phyloP scores from a whole-genome alignment of 1,284 basidiomycete genomes.

The Xanthoconium separans region DNA sequence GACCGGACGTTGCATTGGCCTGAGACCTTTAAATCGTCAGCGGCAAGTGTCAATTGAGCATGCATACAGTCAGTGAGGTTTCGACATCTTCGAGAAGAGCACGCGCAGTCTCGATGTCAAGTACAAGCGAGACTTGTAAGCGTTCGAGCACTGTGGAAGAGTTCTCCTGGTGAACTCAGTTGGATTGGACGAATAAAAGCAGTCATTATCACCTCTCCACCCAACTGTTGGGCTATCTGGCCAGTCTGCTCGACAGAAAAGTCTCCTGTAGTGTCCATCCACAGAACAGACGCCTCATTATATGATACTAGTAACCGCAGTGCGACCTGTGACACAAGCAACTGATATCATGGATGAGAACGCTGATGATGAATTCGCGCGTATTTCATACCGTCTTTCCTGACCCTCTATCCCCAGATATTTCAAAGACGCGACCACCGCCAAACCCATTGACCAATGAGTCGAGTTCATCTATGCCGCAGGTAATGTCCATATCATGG shows the following conservation, averaged over 20 bases:
- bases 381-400: constrained; percentile 60
- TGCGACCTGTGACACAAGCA: constrained; percentile 56
- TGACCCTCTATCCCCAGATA: constrained; percentile 59
- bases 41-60: neutral
- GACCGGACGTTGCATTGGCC: constrained; percentile 7
- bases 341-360: constrained; percentile 36
- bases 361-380: neutral
- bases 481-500: constrained; percentile 28
- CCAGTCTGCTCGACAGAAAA: constrained; percentile 54
- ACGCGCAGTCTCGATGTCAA: constrained; percentile 55
- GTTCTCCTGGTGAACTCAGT: constrained; percentile 28
- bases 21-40: constrained; percentile 6
- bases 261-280: constrained; percentile 72
- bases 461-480: constrained; percentile 50
- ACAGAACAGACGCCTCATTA: constrained; percentile 44
- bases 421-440: constrained; percentile 53
- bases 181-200: constrained; percentile 3
- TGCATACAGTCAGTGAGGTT: constrained; percentile 31
- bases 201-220: constrained; percentile 33
- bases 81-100: constrained; percentile 48
- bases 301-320: constrained; percentile 48
- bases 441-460: constrained; percentile 48
- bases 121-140: constrained; percentile 53
- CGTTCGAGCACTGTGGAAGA: constrained; percentile 34
- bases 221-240: constrained; percentile 37